Percentiles rank a stretch among this genome's conserved stretches.
Conservation (phyloP, 2,329 filamentous ascomycete species). For the Aspergillus intermedius region DNA sequence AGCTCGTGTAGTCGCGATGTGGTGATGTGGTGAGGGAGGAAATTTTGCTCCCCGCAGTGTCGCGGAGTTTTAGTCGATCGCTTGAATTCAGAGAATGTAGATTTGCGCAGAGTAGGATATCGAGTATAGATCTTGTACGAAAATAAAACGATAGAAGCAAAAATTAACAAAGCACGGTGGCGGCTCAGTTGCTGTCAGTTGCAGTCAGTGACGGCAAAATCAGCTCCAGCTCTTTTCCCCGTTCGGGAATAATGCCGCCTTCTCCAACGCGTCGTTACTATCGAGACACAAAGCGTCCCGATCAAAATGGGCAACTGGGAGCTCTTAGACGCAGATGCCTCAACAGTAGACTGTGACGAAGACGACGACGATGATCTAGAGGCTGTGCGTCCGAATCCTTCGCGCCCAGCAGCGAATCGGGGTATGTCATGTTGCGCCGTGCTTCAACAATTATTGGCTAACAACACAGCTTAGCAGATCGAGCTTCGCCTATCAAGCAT, state of each 20-base stretch:
- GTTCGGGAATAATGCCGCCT: conserved; percentile 9
- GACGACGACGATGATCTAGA: conserved; percentile 44
- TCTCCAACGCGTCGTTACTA: neutral
- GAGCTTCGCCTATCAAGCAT: neutral
- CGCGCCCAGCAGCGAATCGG: neutral
- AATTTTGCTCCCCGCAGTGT: neutral
- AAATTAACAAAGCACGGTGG: neutral
- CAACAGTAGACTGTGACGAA: conserved; percentile 22
- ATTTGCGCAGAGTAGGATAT: no score
- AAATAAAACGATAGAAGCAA: neutral
- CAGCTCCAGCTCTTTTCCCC: conserved; percentile 17
- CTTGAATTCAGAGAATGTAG: no score
- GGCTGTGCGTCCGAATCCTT: conserved; percentile 22
- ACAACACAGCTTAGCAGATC: neutral
- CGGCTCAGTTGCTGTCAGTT: neutral
- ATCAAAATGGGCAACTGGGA: conserved; percentile 13
- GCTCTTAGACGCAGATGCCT: conserved; percentile 18
- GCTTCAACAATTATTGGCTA: neutral
- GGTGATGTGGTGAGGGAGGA: neutral
- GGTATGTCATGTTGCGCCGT: conserved; percentile 8
- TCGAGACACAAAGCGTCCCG: no score
- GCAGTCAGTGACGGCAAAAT: neutral
- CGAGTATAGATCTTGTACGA: no score
- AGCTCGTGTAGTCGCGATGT: neutral
- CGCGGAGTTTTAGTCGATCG: no score